These are phyloP conservation scores for Candida silvatica DNA, from an alignment of 805 yeast genomes.

Conservation along the genomic window DNA sequence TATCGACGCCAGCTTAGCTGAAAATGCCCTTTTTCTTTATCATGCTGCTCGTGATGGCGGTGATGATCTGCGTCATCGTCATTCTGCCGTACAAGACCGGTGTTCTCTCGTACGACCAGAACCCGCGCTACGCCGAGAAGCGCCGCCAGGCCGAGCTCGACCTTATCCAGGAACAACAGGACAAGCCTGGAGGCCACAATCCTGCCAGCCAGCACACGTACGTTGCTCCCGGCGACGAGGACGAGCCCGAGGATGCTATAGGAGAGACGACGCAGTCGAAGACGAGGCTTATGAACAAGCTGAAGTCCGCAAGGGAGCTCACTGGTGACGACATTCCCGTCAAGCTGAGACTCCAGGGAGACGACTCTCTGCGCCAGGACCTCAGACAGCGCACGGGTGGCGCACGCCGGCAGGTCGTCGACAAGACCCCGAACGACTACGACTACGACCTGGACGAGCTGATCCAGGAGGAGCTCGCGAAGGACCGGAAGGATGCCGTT, in stretches of 20 bases:
- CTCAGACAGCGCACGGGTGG: constrained; percentile 2
- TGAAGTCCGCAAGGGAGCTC: constrained; percentile 14
- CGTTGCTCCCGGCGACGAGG: constrained; percentile 24
- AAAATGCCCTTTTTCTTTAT: constrained; percentile 10
- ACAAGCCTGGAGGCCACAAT: neutral
- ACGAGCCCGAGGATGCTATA: constrained; percentile 3
- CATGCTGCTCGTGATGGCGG: constrained; percentile 11
- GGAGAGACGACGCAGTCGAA: constrained; percentile 1
- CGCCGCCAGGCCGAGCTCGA: neutral
- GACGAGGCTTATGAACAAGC: constrained; percentile 7
- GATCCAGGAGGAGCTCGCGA: constrained; percentile 26
- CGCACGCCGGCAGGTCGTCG: neutral
- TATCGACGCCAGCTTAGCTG: no score
- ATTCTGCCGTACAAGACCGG: constrained; percentile 21
- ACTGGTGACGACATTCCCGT: constrained; percentile 24
- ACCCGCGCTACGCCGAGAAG: constrained; percentile 17
- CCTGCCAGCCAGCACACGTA: constrained; percentile 13
- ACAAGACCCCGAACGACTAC: constrained; percentile 32
- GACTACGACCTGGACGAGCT: constrained; percentile 42
- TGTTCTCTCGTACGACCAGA: constrained; percentile 17
- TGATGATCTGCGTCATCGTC: constrained; percentile 15
- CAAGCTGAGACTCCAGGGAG: constrained; percentile 16
- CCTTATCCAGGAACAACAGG: constrained; percentile 2
- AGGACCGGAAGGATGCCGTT: constrained; percentile 10
- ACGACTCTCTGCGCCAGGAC: constrained; percentile 7